Evolutionary conservation across 2,329 filamentous ascomycete genomes (phyloP).

Genomic region (Seiridium cupressi): DNA sequence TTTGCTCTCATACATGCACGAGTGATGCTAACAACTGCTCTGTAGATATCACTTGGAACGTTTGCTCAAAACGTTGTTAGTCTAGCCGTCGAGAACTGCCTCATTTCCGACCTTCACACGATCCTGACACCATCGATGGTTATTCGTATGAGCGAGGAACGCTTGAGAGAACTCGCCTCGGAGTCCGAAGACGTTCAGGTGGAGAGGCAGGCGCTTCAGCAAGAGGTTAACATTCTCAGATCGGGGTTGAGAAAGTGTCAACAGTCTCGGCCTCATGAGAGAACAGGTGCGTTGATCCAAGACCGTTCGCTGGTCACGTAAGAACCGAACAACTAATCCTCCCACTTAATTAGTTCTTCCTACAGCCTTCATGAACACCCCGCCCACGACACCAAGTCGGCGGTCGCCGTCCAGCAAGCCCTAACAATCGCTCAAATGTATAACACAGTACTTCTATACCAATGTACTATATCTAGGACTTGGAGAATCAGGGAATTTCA

Average conservation of each 20-base stretch:
- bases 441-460: no score
- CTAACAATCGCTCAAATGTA: no score
- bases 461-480: no score
- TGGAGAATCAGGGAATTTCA: no score
- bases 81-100: constrained; percentile 47
- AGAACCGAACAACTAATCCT: neutral
- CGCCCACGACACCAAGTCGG: no score
- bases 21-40: neutral
- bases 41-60: constrained; percentile 37
- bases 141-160: constrained; percentile 29
- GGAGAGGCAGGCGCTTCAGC: neutral
- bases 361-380: neutral
- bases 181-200: constrained; percentile 25
- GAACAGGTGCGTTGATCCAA: neutral
- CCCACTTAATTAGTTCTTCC: neutral
- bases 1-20: neutral
- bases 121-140: constrained; percentile 40
- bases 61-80: constrained; percentile 48
- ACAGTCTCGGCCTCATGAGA: neutral
- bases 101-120: constrained; percentile 36
- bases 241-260: neutral
- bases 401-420: no score
- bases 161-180: constrained; percentile 25
- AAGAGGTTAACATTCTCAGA: neutral
- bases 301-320: no score